Conservation (phyloP, 179 eudicot genomes). For the Spergularia azorica region DNA sequence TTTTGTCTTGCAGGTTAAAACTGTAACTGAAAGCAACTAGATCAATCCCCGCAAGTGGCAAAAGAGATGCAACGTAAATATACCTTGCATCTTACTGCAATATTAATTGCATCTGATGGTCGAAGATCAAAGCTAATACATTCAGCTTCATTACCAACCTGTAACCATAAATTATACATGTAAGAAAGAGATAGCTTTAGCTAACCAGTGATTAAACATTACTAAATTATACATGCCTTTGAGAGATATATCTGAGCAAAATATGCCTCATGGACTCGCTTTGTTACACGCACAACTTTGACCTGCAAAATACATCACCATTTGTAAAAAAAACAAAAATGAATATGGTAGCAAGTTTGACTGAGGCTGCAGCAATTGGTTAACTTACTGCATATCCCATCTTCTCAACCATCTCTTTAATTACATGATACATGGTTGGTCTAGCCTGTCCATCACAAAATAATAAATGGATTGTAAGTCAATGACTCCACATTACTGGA, state of each 20-base stretch:
- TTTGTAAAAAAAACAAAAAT: not conserved
- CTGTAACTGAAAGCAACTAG: not conserved
- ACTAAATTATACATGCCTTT: conserved; percentile 43
- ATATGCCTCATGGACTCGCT: conserved; percentile 92
- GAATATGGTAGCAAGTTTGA: not conserved
- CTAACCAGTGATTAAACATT: not conserved
- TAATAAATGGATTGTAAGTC: conserved; percentile 2
- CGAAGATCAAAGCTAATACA: conserved; percentile 83
- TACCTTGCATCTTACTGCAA: conserved; percentile 98
- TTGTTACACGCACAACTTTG: conserved; percentile 91
- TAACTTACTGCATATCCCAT: conserved; percentile 86
- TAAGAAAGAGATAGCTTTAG: not conserved
- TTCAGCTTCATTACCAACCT: conserved; percentile 73
- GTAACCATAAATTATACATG: conserved; percentile 16
- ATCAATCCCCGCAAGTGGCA: not conserved
- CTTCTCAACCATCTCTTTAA: conserved; percentile 88
- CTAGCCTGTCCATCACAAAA: conserved; percentile 60
- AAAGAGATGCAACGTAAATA: conserved; percentile 1
- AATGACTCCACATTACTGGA: not conserved
- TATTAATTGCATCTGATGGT: conserved; percentile 97
- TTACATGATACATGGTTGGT: conserved; percentile 91
- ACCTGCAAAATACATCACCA: conserved; percentile 47
- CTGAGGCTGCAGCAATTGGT: not conserved
- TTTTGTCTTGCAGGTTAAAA: not conserved
- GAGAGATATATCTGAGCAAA: conserved; percentile 78